These are phyloP conservation scores for Curvularia spicifera DNA, from an alignment of 2,329 filamentous ascomycete species.

Conservation along the genomic window DNA sequence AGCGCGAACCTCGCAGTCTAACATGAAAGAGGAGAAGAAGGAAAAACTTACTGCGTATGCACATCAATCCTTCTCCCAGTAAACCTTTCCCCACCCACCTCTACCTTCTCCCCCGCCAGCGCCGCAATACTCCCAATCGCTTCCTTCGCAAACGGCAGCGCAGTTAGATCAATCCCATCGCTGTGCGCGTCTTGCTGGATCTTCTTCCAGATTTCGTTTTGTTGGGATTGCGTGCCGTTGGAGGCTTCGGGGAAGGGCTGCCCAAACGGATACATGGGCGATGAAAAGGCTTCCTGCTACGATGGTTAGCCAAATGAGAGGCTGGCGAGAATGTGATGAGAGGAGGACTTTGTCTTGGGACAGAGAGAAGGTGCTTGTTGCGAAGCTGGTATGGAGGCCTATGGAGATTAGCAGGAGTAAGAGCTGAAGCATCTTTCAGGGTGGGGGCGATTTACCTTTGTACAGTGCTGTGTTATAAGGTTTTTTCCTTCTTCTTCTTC, in stretches of 20 bases:
- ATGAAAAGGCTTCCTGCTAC: neutral
- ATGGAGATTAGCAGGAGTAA: too few relatives aligned
- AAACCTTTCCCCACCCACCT: conserved; percentile 18
- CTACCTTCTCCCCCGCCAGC: conserved; percentile 21
- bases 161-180: conserved; percentile 36
- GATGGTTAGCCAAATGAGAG: neutral
- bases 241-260: conserved; percentile 2
- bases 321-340: too few relatives aligned
- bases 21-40: neutral
- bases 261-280: conserved; percentile 7
- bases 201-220: conserved; percentile 10
- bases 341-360: neutral
- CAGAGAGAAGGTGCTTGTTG: too few relatives aligned
- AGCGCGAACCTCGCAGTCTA: too few relatives aligned
- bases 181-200: conserved; percentile 24
- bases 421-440: neutral
- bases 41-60: conserved; percentile 36
- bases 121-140: conserved; percentile 39
- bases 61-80: conserved; percentile 40
- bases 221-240: conserved; percentile 1
- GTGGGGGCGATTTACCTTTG: neutral
- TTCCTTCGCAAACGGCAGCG: conserved; percentile 39
- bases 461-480: neutral
- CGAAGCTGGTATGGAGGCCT: too few relatives aligned
- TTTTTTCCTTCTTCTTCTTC: neutral